Percentiles rank a stretch among this genome's conserved stretches.
Conservation (phyloP, 2,329 filamentous ascomycete genomes). For the Ceratocystis huliohia region DNA sequence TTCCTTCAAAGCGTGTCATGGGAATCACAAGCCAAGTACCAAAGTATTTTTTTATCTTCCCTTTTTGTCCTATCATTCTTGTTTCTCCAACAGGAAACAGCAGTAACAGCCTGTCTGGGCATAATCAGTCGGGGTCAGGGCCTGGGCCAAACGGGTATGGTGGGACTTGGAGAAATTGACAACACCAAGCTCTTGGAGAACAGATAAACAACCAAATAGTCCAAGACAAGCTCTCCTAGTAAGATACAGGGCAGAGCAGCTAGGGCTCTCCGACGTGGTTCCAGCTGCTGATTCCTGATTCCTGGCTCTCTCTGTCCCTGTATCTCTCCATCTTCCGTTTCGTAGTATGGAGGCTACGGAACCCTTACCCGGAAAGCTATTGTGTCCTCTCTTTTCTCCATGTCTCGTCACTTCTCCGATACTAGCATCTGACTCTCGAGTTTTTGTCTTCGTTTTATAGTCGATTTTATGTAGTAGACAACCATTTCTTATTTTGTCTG, state of each 20-base stretch:
- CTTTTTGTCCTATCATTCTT: not conserved
- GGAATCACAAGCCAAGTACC: slow-evolving; percentile 6
- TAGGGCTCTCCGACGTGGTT: not conserved
- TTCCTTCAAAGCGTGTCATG: not conserved
- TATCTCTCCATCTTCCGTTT: not conserved
- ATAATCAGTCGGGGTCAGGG: not conserved
- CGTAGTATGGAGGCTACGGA: not conserved
- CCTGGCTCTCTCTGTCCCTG: not conserved
- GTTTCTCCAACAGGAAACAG: not conserved
- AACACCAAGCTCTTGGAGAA: not conserved
- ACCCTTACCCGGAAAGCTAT: slow-evolving; percentile 3
- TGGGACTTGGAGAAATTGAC: not conserved
- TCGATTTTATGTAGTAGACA: too few relatives aligned
- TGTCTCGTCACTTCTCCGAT: not conserved
- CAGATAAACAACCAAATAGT: too few relatives aligned
- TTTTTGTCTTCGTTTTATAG: not conserved
- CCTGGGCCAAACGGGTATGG: not conserved
- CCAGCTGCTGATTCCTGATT: not conserved
- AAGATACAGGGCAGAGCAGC: too few relatives aligned
- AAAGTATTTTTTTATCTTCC: not conserved
- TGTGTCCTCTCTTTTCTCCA: not conserved
- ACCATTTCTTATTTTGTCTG: not conserved
- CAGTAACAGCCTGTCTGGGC: not conserved
- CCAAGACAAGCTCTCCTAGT: too few relatives aligned
- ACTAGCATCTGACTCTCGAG: not conserved